phyloP scores from a whole-genome alignment of 768 basidiomycete species.

The Sutorius australiensis region DNA sequence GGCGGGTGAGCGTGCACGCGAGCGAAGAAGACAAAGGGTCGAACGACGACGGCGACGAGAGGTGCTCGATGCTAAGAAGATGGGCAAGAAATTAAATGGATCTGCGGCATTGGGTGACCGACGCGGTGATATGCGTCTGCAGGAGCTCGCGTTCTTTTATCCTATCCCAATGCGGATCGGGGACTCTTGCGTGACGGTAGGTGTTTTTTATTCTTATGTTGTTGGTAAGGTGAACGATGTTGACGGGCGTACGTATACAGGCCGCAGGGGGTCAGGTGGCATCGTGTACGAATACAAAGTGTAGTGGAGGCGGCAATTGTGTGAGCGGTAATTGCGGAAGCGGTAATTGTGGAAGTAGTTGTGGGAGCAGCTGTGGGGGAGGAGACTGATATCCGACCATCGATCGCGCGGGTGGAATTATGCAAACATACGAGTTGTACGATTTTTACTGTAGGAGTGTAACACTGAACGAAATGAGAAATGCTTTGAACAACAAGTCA shows the following conservation, averaged over 20 bases:
- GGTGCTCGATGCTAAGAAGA: neutral
- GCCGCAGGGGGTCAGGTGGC: conserved; percentile 1
- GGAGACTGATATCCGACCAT: neutral
- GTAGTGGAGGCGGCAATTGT: neutral
- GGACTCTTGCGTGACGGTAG: conserved; percentile 3
- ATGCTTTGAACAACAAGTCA: too few species aligned
- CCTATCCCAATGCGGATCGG: conserved; percentile 5
- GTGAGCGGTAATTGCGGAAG: neutral
- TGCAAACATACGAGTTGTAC: too few species aligned
- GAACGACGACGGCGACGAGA: conserved; percentile 8
- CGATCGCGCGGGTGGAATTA: neutral
- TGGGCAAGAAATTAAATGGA: neutral
- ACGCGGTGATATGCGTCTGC: neutral
- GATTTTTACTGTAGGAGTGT: too few species aligned
- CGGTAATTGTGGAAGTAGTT: neutral
- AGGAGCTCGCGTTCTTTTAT: conserved; percentile 11
- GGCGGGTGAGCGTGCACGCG: conserved; percentile 5
- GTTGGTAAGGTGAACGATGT: neutral
- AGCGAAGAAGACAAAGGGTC: conserved; percentile 5
- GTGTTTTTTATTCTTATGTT: neutral
- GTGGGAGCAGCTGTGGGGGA: neutral
- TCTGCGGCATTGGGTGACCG: neutral
- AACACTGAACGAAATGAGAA: too few species aligned
- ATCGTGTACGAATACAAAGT: neutral
- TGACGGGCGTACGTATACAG: neutral